Base-by-base conservation (phyloP, 139 green algal genomes). In the Micromonas pusilla region DNA sequence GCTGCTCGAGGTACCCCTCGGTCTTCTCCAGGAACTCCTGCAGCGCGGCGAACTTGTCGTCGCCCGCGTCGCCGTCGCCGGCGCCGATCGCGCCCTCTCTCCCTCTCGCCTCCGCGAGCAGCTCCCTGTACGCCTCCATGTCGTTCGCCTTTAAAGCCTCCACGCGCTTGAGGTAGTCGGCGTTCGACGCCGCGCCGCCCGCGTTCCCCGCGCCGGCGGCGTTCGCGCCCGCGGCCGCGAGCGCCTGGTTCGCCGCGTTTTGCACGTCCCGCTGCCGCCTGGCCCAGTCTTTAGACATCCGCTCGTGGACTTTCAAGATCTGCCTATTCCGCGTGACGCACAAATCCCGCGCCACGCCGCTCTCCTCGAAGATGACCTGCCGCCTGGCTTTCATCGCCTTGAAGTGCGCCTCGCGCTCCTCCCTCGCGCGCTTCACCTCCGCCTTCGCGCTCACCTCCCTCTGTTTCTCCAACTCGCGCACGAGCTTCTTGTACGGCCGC, bases 1-100 rank as follows among this genome's bases (percentile, higher is more conserved):
- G 91, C 34, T 87, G 84, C 75, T 96, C 80, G n/a, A 99, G 87
- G 87, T 98, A 98, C 38, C 89, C 84, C 83, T 99, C 94, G 2
- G 95, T 99, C 66, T 96, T 88, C 20, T 84, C 76, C 67, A 95
- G 83, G 2, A 86, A 81, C 1, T 83, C 32, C n/a, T 80, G 38
- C 32, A 88, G 64, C 53, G 70, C 63, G 53, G 83, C 81, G 37
- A 85, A 86, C 37, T 86, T 86, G 67, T 73, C 80, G 32, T 84
- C 84, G 32, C 38, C 68, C 21, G 26, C 77, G 25, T 65, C 36
- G 30, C 39, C 26, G 3, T 74, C 26, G 28, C 25, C 45, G 30
- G 81, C 68, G 73, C 45, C 31, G 36, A 33, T 16, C 20, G 33
- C n/a, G 20, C 36, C 36, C 30, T 68, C 53, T 4, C 32, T 20